These are phyloP conservation scores for Neopestalotiopsis rosae DNA, from an alignment of 2,329 filamentous ascomycete species.

Conservation along the genomic window DNA sequence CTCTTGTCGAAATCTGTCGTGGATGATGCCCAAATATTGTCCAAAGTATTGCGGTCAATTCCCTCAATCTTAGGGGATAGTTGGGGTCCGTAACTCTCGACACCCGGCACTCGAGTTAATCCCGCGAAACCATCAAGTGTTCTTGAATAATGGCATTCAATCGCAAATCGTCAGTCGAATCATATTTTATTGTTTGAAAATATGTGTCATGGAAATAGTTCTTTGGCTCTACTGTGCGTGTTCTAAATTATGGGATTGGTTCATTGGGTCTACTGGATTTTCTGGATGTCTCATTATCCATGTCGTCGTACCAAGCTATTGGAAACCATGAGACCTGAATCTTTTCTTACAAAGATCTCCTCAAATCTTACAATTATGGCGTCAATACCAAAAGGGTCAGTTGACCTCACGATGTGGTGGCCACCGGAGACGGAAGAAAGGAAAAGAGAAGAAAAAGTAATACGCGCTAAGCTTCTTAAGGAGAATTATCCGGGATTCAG, in stretches of 20 bases:
- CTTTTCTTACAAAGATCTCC: no score
- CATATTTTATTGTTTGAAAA: no score
- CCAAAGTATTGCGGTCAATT: background rate
- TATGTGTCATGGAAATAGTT: no score
- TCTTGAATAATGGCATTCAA: background rate
- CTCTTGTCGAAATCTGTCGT: background rate
- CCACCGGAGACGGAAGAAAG: background rate
- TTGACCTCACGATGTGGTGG: background rate
- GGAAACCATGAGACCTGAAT: no score
- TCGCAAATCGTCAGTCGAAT: no score
- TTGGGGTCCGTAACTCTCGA: background rate
- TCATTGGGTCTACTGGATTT: fast-evolving
- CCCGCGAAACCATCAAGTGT: background rate
- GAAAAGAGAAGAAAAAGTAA: background rate
- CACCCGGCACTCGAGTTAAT: background rate
- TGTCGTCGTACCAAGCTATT: no score
- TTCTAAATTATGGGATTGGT: no score
- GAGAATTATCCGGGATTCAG: no score
- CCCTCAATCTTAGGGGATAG: background rate
- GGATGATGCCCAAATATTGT: background rate
- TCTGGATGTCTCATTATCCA: no score
- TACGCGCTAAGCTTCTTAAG: background rate
- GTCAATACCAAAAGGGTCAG: background rate
- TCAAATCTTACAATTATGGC: background rate
- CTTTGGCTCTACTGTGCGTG: no score